These are phyloP conservation scores for Salix suchowensis DNA, from an alignment of 345 rosid genomes.

Conservation along the genomic window DNA sequence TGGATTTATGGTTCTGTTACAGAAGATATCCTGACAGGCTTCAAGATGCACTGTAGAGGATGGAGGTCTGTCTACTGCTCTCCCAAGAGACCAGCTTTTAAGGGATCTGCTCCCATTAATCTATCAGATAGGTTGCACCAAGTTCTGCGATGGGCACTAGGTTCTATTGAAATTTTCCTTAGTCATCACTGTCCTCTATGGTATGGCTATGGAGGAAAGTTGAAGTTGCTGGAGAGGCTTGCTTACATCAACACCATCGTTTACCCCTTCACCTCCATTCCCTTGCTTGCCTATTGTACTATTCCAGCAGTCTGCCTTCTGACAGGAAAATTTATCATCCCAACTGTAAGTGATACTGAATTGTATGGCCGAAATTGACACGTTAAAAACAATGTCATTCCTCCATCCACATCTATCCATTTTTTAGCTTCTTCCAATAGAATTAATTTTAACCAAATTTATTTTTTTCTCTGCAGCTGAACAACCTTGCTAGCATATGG, in stretches of 20 bases:
- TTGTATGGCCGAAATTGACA: neutral
- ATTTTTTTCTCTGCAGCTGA: slow-evolving; percentile 46
- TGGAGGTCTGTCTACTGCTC: slow-evolving; percentile 88
- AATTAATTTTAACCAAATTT: neutral
- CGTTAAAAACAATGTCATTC: neutral
- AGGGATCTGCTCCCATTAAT: slow-evolving; percentile 95
- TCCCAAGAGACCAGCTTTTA: slow-evolving; percentile 83
- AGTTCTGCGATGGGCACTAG: slow-evolving; percentile 95
- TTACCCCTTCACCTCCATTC: slow-evolving; percentile 93
- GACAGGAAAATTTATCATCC: slow-evolving; percentile 90
- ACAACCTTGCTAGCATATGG: slow-evolving; percentile 77
- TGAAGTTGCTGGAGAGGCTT: slow-evolving; percentile 84
- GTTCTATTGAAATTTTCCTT: slow-evolving; percentile 91
- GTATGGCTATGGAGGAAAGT: slow-evolving; percentile 93
- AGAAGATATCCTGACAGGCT: slow-evolving; percentile 86
- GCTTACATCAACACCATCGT: slow-evolving; percentile 92
- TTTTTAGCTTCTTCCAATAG: too few relatives aligned
- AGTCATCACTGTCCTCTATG: slow-evolving; percentile 92
- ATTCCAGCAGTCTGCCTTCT: slow-evolving; percentile 94
- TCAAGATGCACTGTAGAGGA: slow-evolving; percentile 97
- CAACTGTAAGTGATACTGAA: slow-evolving; percentile 51
- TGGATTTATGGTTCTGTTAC: slow-evolving; percentile 96
- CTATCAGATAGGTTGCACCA: slow-evolving; percentile 87
- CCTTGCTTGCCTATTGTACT: slow-evolving; percentile 86
- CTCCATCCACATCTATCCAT: neutral